These are phyloP conservation scores for Tetrahymena thermophila DNA, from an alignment of 73 alveolate species.

Conservation along the genomic window DNA sequence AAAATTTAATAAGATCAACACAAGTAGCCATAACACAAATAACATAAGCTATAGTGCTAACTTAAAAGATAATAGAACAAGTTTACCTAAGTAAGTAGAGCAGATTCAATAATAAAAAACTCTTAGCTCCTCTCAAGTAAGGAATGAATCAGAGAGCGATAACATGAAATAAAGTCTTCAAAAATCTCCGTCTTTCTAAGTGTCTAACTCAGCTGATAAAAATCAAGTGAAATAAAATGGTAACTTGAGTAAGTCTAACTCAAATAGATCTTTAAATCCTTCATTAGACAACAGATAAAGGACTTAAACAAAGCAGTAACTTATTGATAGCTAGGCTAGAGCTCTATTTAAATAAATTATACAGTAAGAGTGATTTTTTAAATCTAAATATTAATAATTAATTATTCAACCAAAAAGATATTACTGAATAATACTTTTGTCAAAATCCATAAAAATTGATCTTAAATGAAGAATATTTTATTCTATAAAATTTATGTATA, in stretches of 20 bases:
- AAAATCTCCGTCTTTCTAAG: background rate
- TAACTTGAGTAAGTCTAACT: background rate
- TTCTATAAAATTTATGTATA: too few species aligned
- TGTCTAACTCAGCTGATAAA: background rate
- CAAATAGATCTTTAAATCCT: background rate
- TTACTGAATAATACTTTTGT: too few species aligned
- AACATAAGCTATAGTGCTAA: background rate
- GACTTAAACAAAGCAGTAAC: background rate
- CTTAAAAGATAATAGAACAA: background rate
- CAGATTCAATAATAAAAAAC: too few species aligned
- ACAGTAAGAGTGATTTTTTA: background rate
- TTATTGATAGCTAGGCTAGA: background rate
- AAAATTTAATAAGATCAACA: too few species aligned
- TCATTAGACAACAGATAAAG: background rate
- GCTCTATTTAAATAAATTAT: background rate
- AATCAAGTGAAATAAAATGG: too few species aligned
- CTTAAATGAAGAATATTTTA: too few species aligned
- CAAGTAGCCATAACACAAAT: background rate
- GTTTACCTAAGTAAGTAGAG: background rate
- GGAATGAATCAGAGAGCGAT: background rate
- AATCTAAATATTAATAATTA: too few species aligned
- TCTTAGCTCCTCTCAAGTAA: background rate
- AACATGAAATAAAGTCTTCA: background rate
- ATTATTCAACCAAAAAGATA: too few species aligned
- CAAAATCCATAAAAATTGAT: too few species aligned